Conservation (phyloP, 805 yeast species). For the Sugiyamaella chiloensis region DNA sequence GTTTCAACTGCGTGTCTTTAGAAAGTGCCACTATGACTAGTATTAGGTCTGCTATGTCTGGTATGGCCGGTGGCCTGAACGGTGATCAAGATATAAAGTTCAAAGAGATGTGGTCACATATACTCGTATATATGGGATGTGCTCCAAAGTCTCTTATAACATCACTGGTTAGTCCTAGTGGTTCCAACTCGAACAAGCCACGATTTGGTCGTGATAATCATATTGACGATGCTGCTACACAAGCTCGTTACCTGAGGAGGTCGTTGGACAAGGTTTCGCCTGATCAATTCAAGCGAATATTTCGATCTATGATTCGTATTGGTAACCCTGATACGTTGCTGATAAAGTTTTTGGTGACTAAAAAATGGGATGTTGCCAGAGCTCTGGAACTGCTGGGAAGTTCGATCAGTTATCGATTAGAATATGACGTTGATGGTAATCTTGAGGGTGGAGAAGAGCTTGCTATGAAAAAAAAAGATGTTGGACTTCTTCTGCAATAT, state of each 20-base stretch:
- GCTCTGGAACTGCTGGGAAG: slow-evolving; percentile 65
- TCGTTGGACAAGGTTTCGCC: slow-evolving; percentile 53
- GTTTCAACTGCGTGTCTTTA: too few relatives aligned
- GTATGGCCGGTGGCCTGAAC: slow-evolving; percentile 37
- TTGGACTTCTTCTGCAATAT: slow-evolving; percentile 50
- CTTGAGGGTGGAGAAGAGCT: slow-evolving; percentile 68
- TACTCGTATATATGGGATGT: slow-evolving; percentile 26
- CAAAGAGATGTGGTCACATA: slow-evolving; percentile 37
- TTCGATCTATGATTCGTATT: slow-evolving; percentile 61
- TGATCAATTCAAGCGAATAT: slow-evolving; percentile 46
- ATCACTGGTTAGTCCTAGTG: slow-evolving; percentile 10
- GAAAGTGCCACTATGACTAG: background rate
- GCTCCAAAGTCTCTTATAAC: slow-evolving; percentile 26
- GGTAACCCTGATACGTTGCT: slow-evolving; percentile 79
- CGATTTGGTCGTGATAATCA: background rate
- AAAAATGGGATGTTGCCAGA: slow-evolving; percentile 75
- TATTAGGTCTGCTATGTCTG: slow-evolving; percentile 18
- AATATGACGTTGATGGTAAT: slow-evolving; percentile 59
- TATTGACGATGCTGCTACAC: background rate
- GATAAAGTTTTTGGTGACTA: slow-evolving; percentile 76
- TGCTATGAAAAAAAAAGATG: slow-evolving; percentile 44
- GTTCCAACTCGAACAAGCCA: slow-evolving; percentile 23
- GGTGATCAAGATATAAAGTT: slow-evolving; percentile 36
- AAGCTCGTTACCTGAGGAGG: slow-evolving; percentile 37
- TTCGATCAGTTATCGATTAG: slow-evolving; percentile 71